Base-by-base conservation (phyloP, 2,329 filamentous ascomycete species). In the Daldinia eschscholtzii region DNA sequence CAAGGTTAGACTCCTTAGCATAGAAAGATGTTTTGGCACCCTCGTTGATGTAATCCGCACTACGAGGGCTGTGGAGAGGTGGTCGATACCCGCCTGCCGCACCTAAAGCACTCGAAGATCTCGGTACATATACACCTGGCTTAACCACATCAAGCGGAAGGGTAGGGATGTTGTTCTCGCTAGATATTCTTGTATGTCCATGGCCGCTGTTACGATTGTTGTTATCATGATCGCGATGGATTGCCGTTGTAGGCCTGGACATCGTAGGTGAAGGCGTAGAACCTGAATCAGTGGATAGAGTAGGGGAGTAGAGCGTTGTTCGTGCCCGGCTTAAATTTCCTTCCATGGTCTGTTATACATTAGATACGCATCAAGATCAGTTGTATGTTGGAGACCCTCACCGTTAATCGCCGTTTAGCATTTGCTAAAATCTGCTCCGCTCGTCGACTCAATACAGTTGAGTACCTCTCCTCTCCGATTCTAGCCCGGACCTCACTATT, bases 361-460 rank as follows among this genome's bases (percentile, higher is more conserved):
- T 70, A 80, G 13, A 44, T n/a, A 23, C 41, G 58, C 9, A 60
- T 18, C 12, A n/a, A 12, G 18, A 30, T 37, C 12, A 23, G 26
- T 26, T 10, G 15, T n/a, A 37, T 12, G 28, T 15, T 18, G 53
- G 42, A 23, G 12, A 30, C 65, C 6, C 92, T 79, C 85, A 97
- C 93, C 77, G 93, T 96, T 68, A 98, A 84, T 74, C 94, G 87
- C 79, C 90, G 91, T 82, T 98, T 98, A 35, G 95, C 95, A 80
- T 97, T 97, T 63, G 94, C 93, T 62, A 98, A 85, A 77, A 98
- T 98, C 76, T 94, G 86, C 78, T 98, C 94, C 1, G 94, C 94
- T 74, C 93, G 89, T 73, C 91, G 90, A 79, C 93, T 95, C 70
- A 97, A 82, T 26, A 92, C 89, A 56, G 92, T 93, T 3, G 93